A percentile compares a stretch with the other conserved stretches of the same genome.
Evolutionary conservation across 495 filamentous ascomycete genomes (phyloP).

Genomic region (Rhypophila decipiens): DNA sequence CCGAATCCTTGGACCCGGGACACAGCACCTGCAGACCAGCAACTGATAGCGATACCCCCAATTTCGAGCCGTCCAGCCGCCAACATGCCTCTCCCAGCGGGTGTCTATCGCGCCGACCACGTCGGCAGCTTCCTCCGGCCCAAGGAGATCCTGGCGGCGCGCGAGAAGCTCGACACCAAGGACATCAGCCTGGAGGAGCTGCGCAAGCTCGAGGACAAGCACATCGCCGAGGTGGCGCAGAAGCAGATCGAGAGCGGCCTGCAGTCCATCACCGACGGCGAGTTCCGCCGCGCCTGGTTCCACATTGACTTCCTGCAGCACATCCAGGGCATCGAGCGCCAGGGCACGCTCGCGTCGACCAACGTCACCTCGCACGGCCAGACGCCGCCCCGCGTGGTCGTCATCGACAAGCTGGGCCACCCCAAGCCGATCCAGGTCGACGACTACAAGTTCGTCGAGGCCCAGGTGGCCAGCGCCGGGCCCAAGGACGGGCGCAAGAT

Average conservation of each 20-base stretch:
- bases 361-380: conserved; percentile 35
- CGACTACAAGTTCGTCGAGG: conserved; percentile 53
- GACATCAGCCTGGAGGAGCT: conserved; percentile 36
- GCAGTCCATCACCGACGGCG: conserved; percentile 61
- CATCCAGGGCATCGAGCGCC: conserved; percentile 36
- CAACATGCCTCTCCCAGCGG: conserved; percentile 38
- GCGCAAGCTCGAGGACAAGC: conserved; percentile 54
- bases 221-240: conserved; percentile 56
- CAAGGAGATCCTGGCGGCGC: conserved; percentile 31
- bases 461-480: conserved; percentile 33
- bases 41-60: too few species aligned
- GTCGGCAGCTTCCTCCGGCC: conserved; percentile 43
- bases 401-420: conserved; percentile 39
- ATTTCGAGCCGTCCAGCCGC: too few species aligned
- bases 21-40: too few species aligned
- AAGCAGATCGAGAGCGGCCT: conserved; percentile 58
- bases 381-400: conserved; percentile 39
- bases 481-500: conserved; percentile 13
- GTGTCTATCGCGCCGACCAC: conserved; percentile 45
- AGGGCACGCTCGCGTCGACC: conserved; percentile 36
- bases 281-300: conserved; percentile 54
- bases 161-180: conserved; percentile 40
- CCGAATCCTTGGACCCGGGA: too few species aligned
- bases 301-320: conserved; percentile 45
- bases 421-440: conserved; percentile 49